Percentiles rank a stretch among this genome's conserved stretches.
Conservation (phyloP, 352 stramenopile species). For the Phytophthora hybrid region DNA sequence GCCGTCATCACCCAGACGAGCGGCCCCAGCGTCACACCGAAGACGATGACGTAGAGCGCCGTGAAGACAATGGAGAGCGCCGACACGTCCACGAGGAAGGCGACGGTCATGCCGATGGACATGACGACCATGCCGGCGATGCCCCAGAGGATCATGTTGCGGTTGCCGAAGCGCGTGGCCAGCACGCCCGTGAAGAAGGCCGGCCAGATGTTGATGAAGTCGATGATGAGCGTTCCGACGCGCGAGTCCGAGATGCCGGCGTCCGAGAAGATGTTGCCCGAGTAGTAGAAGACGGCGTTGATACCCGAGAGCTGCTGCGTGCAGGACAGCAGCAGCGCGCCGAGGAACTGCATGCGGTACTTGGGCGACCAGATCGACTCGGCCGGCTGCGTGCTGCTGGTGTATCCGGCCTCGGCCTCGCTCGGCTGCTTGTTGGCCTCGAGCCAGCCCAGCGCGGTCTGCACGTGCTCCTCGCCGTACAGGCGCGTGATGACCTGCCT, state of each 20-base stretch:
- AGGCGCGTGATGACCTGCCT: conserved; percentile 29
- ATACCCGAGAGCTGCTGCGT: conserved; percentile 49
- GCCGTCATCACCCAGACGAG: conserved; percentile 33
- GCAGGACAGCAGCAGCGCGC: conserved; percentile 53
- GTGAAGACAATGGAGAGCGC: conserved; percentile 57
- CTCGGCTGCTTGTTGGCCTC: conserved; percentile 19
- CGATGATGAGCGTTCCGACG: conserved; percentile 33
- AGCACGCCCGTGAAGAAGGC: conserved; percentile 45
- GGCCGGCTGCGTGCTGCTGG: conserved; percentile 2
- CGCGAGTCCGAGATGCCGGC: conserved; percentile 32
- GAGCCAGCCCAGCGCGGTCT: conserved; percentile 19
- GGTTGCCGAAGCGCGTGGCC: conserved; percentile 53
- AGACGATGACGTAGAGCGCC: conserved; percentile 54
- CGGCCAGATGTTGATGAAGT: conserved; percentile 37
- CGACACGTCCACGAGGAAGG: conserved; percentile 47
- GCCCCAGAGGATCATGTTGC: conserved; percentile 63
- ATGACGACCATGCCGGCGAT: conserved; percentile 58
- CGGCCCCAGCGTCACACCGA: conserved; percentile 35
- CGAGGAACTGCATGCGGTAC: conserved; percentile 33
- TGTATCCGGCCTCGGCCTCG: conserved; percentile 16
- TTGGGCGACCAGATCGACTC: conserved; percentile 38
- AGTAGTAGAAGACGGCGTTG: conserved; percentile 59
- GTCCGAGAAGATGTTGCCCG: conserved; percentile 23
- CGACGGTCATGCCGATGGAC: conserved; percentile 56
- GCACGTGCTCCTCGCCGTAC: conserved; percentile 30